These are phyloP conservation scores for Candida maltosa DNA, from an alignment of 805 yeast species.

Conservation along the genomic window DNA sequence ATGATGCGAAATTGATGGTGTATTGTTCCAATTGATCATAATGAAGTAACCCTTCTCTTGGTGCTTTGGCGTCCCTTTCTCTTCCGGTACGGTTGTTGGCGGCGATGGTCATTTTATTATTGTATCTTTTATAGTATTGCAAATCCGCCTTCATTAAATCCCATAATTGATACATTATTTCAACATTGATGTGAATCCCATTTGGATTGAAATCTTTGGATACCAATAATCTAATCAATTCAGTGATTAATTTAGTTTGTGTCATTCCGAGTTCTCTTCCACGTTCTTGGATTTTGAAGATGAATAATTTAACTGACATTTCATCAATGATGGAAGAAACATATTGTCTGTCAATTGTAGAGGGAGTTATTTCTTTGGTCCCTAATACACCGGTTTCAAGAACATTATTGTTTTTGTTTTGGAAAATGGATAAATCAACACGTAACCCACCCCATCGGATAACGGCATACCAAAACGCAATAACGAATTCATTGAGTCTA, in stretches of 20 bases:
- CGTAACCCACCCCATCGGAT: constrained; percentile 25
- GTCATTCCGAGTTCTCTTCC: constrained; percentile 15
- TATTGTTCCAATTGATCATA: constrained; percentile 19
- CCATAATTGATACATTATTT: constrained; percentile 27
- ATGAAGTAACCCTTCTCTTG: constrained; percentile 12
- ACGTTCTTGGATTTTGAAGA: constrained; percentile 28
- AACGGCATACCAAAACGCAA: constrained; percentile 30
- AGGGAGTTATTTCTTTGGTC: constrained; percentile 8
- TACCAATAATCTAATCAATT: constrained; percentile 21
- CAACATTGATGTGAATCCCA: constrained; percentile 20
- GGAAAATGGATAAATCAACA: constrained; percentile 1
- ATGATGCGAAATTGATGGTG: constrained; percentile 17
- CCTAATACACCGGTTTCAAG: constrained; percentile 5
- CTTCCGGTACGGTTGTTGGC: too few relatives aligned
- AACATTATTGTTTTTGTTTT: background rate
- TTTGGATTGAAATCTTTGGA: constrained; percentile 15
- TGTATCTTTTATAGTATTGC: constrained; percentile 12
- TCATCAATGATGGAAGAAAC: constrained; percentile 16
- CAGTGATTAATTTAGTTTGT: constrained; percentile 21
- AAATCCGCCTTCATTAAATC: constrained; percentile 19
- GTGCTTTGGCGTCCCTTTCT: too few relatives aligned
- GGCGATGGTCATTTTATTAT: background rate
- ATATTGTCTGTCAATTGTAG: background rate
- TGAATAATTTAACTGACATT: constrained; percentile 29
- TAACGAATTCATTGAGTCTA: constrained; percentile 23